Conservation (phyloP, 768 basidiomycete species). For the Hypsizygus marmoreus region DNA sequence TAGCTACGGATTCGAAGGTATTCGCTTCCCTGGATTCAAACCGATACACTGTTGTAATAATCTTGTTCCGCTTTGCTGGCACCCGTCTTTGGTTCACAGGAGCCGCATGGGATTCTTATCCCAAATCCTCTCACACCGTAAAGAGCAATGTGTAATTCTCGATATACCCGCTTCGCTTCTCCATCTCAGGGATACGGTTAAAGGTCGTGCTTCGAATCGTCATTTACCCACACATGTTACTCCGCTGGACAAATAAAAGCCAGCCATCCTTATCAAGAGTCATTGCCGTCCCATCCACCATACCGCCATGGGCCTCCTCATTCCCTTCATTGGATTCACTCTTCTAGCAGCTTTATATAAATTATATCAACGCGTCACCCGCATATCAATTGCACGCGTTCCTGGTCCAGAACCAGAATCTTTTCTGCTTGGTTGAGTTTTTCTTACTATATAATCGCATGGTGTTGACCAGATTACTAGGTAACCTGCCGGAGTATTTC, state of each 20-base stretch:
- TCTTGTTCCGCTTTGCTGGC: slow-evolving; percentile 1
- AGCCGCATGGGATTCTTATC: no score
- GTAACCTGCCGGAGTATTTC: slow-evolving; percentile 30
- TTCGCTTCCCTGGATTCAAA: not conserved
- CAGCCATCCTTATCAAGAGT: not conserved
- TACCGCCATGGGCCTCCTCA: slow-evolving; percentile 13
- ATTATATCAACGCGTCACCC: slow-evolving; percentile 30
- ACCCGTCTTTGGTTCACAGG: no score
- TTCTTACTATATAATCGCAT: not conserved
- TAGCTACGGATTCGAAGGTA: slow-evolving; percentile 2
- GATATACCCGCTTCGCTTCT: slow-evolving; percentile 1
- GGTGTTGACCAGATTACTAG: slow-evolving; percentile 8
- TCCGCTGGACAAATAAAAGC: slow-evolving; percentile 7
- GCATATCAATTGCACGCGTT: slow-evolving; percentile 34
- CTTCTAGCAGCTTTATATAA: slow-evolving; percentile 21
- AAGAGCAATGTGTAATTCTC: slow-evolving; percentile 4
- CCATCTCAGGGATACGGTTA: slow-evolving; percentile 4
- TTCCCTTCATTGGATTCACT: slow-evolving; percentile 7
- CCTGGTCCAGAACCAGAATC: slow-evolving; percentile 37
- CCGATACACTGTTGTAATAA: not conserved
- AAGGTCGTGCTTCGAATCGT: slow-evolving; percentile 21
- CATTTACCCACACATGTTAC: not conserved
- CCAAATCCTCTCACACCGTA: slow-evolving; percentile 3
- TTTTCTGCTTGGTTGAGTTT: slow-evolving; percentile 38
- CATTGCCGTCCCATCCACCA: not conserved